These are phyloP conservation scores for Xylaria acuta DNA, from an alignment of 495 filamentous ascomycete species.

Conservation along the genomic window DNA sequence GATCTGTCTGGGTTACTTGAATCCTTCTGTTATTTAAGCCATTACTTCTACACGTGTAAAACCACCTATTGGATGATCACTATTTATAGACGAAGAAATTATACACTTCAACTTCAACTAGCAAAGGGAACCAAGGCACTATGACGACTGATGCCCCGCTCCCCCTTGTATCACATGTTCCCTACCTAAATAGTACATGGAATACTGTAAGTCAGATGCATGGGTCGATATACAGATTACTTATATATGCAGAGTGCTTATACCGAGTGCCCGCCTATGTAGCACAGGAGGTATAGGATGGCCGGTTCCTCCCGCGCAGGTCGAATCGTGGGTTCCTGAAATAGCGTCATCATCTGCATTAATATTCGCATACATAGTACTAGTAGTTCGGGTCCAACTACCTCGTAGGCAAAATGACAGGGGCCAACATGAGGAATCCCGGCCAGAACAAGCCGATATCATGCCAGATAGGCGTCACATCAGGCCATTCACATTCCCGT, in stretches of 20 bases:
- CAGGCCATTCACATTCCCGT: conserved; percentile 22
- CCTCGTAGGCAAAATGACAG: conserved; percentile 1
- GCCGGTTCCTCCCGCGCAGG: conserved; percentile 22
- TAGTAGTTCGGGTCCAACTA: conserved; percentile 13
- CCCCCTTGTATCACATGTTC: conserved; percentile 9
- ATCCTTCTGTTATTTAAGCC: neutral
- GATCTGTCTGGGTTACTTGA: neutral
- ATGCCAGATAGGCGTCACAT: conserved; percentile 27
- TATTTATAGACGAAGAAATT: neutral
- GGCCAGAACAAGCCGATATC: conserved; percentile 22
- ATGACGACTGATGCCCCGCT: neutral
- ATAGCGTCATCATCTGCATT: conserved; percentile 22
- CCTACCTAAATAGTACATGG: neutral
- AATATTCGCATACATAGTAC: neutral
- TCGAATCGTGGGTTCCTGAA: conserved; percentile 16
- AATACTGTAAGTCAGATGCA: neutral
- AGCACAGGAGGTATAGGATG: neutral
- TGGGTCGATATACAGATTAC: neutral
- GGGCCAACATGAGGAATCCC: conserved; percentile 3
- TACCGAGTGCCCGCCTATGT: neutral
- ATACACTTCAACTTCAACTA: neutral
- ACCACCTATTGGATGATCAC: neutral
- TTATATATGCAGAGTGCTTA: neutral
- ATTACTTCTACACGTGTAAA: neutral
- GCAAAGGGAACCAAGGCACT: neutral